Evolutionary conservation across 495 filamentous ascomycete genomes (phyloP), one percentile per base, ranked within the genome.

Genomic region (Baudoinia panamericana): DNA sequence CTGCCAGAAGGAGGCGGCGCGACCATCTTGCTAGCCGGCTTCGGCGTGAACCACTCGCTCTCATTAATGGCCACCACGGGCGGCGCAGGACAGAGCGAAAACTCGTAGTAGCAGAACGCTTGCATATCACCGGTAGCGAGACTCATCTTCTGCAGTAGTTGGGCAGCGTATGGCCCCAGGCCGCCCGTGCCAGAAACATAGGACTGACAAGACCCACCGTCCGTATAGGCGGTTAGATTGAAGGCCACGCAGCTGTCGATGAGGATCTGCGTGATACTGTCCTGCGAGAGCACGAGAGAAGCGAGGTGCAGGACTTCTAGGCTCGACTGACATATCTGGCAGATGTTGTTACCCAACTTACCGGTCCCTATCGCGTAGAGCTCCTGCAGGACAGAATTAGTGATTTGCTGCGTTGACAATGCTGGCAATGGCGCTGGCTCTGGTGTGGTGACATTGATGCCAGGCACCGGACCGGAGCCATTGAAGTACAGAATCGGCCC

Each of bases 81-180:
- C 4, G 50, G 53, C 0, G 39, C 32, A 12, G 39, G 27, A 40
- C 53, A 56, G 6, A 46, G 37, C 2, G 3, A 3, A 15, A 39
- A 30, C 45, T 53, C 46, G 20, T 55, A 55, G 29, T 34, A 49
- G 30, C 49, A 52, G 29, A 43, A 52, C 5, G 52, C 52, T 23
- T 55, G 49, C 31, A 52, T 41, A 26, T 55, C 52, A 17, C 52
- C 52, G 2, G 52, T 55, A 9, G 36, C 41, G 13, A 38, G 26
- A 18, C 41, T 46, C 40, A 52, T 46, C 16, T 45, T 55, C 15
- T 43, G 41, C 31, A 49, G 51, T 19, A 55, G 21, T 19, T 55
- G 52, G 18, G 49, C 40, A 36, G 43, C 45, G 27, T 55, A 52
- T 2, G 52, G 52, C 7, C 52, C 52, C 12, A 49, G 13, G 19